These are phyloP conservation scores for Leptographium radiaticola DNA, from an alignment of 2,329 filamentous ascomycete genomes.

Conservation along the genomic window DNA sequence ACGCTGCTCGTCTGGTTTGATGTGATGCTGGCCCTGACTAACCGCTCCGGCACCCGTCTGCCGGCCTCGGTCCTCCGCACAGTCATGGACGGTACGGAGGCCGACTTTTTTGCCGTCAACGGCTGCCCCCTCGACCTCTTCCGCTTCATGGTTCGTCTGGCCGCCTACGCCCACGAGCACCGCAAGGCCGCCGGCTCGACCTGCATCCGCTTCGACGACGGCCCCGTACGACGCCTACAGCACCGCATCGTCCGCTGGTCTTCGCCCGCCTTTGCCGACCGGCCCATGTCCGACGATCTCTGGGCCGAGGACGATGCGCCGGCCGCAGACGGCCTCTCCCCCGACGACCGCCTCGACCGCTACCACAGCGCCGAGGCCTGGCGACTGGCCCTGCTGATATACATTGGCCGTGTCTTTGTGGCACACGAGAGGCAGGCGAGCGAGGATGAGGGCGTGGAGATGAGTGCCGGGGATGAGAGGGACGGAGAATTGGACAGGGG, in stretches of 20 bases:
- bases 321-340: not conserved
- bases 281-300: not conserved
- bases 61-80: constrained; percentile 11
- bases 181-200: constrained; percentile 17
- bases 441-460: no score
- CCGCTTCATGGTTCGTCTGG: constrained; percentile 15
- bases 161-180: constrained; percentile 17
- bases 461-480: no score
- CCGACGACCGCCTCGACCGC: constrained; percentile 11
- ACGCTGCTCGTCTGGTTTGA: constrained; percentile 22
- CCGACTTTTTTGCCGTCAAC: constrained; percentile 20
- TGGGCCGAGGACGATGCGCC: not conserved
- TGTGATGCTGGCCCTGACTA: constrained; percentile 20
- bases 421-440: constrained; percentile 2
- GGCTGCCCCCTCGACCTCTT: constrained; percentile 20
- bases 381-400: constrained; percentile 20
- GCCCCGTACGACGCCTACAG: constrained; percentile 12
- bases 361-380: constrained; percentile 22
- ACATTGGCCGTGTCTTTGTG: constrained; percentile 19
- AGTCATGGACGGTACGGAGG: constrained; percentile 1
- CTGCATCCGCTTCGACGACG: constrained; percentile 18
- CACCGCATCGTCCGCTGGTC: constrained; percentile 12
- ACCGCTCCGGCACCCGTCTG: constrained; percentile 16
- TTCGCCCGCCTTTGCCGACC: constrained; percentile 2
- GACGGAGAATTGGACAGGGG: not conserved